These are phyloP conservation scores for Fusarium avenaceum DNA, from an alignment of 2,329 filamentous ascomycete species.

Conservation along the genomic window DNA sequence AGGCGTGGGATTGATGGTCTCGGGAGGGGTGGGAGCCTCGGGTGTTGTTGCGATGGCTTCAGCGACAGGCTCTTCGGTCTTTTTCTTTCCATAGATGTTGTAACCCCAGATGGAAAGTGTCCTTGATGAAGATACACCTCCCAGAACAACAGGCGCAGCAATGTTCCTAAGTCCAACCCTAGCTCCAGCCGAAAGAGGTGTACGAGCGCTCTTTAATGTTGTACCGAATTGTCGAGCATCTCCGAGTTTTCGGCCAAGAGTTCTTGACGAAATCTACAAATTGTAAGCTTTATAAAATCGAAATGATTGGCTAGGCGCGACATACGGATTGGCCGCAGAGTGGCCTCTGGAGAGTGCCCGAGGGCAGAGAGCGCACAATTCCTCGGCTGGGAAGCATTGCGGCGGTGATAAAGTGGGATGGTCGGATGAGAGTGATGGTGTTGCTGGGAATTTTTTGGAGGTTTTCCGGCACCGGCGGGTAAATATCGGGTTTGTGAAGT, in stretches of 20 bases:
- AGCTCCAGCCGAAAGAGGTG: conserved; percentile 40
- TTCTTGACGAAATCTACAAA: conserved; percentile 46
- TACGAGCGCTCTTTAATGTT: conserved; percentile 44
- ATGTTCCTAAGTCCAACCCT: conserved; percentile 42
- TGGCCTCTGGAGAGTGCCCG: conserved; percentile 51
- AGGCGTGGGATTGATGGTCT: conserved; percentile 28
- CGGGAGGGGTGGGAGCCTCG: conserved; percentile 37
- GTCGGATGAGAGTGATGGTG: conserved; percentile 37
- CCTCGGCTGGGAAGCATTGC: conserved; percentile 63
- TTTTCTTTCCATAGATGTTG: conserved; percentile 47
- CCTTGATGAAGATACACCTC: conserved; percentile 51
- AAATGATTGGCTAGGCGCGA: not conserved
- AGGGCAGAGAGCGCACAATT: conserved; percentile 57
- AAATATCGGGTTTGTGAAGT: conserved; percentile 52
- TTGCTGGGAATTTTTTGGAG: conserved; percentile 49
- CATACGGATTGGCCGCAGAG: conserved; percentile 51
- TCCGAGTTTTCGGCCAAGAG: conserved; percentile 50
- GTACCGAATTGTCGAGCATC: conserved; percentile 56
- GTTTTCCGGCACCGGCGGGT: conserved; percentile 49
- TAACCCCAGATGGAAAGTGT: conserved; percentile 55
- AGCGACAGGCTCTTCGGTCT: conserved; percentile 41
- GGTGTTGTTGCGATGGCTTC: conserved; percentile 36
- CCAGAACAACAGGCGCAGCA: conserved; percentile 50
- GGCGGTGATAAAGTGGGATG: conserved; percentile 44
- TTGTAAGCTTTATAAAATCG: conserved; percentile 15